These are phyloP conservation scores for Chernovozyma sophiae-reginae DNA, from an alignment of 1,139 yeast species.

Conservation along the genomic window DNA sequence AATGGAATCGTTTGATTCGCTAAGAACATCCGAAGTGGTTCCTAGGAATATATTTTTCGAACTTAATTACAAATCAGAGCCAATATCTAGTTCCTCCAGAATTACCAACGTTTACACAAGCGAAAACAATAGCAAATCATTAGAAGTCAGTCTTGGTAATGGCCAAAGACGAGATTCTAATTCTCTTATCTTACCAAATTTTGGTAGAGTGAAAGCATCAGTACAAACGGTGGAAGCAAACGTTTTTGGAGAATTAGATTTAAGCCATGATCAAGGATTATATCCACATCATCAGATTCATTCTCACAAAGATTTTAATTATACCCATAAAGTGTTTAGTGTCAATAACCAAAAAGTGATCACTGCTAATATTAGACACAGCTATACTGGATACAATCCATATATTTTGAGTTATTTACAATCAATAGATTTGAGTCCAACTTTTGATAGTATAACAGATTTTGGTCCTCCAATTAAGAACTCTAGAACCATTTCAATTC, in stretches of 20 bases:
- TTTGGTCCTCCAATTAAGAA: conserved; percentile 46
- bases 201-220: conserved; percentile 42
- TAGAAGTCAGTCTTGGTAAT: neutral
- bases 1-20: neutral
- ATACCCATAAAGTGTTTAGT: conserved; percentile 31
- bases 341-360: conserved; percentile 33
- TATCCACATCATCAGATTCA: conserved; percentile 16
- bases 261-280: conserved; percentile 17
- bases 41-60: conserved; percentile 73
- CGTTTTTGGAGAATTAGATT: conserved; percentile 58
- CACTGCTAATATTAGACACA: conserved; percentile 42
- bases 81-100: conserved; percentile 13
- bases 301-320: conserved; percentile 10
- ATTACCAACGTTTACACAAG: conserved; percentile 6
- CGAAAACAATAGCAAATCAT: neutral
- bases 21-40: conserved; percentile 5
- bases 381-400: conserved; percentile 66
- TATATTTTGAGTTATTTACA: conserved; percentile 56
- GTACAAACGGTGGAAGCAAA: conserved; percentile 55
- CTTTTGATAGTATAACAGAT: conserved; percentile 59
- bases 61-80: conserved; percentile 46
- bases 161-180: conserved; percentile 12
- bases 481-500: conserved; percentile 1
- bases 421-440: conserved; percentile 52
- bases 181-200: conserved; percentile 31